phyloP scores from a whole-genome alignment of 441 rosid genomes.

The Gossypium gossypioides region DNA sequence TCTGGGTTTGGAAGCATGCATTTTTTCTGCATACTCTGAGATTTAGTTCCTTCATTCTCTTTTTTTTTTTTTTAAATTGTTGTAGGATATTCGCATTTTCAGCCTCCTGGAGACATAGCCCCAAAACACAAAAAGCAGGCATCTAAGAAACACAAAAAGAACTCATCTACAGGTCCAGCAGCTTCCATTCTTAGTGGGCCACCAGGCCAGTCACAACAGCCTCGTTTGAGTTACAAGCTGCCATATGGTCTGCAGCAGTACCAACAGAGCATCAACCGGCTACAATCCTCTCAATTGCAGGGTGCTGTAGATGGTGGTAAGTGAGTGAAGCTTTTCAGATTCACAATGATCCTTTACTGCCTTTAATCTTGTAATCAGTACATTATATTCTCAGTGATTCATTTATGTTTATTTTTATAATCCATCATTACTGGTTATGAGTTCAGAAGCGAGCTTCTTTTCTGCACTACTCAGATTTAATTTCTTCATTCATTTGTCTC shows the following conservation, averaged over 20 bases:
- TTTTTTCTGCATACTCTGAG: neutral
- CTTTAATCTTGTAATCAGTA: neutral
- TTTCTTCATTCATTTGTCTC: neutral
- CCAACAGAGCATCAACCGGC: neutral
- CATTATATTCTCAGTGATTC: too few species aligned
- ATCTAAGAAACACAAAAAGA: neutral
- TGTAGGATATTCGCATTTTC: constrained; percentile 10
- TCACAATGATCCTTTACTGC: neutral
- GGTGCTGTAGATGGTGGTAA: constrained; percentile 11
- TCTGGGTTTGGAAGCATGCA: neutral
- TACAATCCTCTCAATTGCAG: constrained; percentile 1
- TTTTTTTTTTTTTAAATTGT: neutral
- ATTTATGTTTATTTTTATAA: neutral
- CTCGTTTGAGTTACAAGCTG: constrained; percentile 7
- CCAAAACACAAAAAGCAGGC: neutral
- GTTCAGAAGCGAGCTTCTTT: neutral
- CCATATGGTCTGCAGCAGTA: constrained; percentile 6
- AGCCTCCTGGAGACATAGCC: neutral
- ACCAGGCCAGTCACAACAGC: neutral
- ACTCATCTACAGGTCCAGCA: neutral
- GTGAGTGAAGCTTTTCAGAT: neutral
- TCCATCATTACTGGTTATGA: neutral
- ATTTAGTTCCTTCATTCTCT: neutral
- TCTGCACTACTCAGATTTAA: neutral
- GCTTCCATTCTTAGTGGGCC: neutral